phyloP scores from a whole-genome alignment of 345 rosid species.

The Excoecaria agallocha region DNA sequence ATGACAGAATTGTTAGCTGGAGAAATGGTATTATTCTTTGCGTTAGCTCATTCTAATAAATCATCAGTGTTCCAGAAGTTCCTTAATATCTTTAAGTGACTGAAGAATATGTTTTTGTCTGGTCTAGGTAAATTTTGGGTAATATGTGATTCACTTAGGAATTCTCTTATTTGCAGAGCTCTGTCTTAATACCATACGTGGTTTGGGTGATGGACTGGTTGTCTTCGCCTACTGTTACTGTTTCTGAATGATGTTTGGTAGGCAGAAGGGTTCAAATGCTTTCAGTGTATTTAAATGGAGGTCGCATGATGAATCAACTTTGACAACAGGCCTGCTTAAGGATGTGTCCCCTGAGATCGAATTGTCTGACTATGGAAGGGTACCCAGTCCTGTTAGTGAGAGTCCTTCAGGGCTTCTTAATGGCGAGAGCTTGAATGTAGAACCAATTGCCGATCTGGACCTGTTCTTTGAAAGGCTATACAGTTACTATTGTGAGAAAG shows the following conservation, averaged over 20 bases:
- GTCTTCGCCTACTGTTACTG: constrained; percentile 48
- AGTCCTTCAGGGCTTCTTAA: constrained; percentile 94
- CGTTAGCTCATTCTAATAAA: no score
- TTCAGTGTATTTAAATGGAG: constrained; percentile 64
- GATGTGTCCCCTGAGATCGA: constrained; percentile 87
- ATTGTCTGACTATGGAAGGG: constrained; percentile 73
- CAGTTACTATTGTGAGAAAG: constrained; percentile 91
- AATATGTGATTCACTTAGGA: neutral
- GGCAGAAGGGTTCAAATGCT: constrained; percentile 59
- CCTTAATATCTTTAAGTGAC: neutral
- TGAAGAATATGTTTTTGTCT: neutral
- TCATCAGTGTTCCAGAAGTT: neutral
- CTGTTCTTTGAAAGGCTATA: constrained; percentile 88
- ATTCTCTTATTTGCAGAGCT: constrained; percentile 11
- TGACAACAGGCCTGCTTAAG: constrained; percentile 71
- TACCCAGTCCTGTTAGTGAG: constrained; percentile 93
- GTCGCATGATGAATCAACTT: constrained; percentile 65
- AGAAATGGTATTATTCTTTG: neutral
- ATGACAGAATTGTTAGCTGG: neutral
- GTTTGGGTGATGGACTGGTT: constrained; percentile 83
- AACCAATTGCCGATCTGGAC: constrained; percentile 90
- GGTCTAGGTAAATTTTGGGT: neutral
- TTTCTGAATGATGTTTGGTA: constrained; percentile 78
- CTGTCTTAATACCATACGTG: constrained; percentile 21
- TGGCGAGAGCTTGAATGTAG: constrained; percentile 78